Base-by-base conservation (phyloP, 805 yeast species). In the Clavispora santaluciae region DNA sequence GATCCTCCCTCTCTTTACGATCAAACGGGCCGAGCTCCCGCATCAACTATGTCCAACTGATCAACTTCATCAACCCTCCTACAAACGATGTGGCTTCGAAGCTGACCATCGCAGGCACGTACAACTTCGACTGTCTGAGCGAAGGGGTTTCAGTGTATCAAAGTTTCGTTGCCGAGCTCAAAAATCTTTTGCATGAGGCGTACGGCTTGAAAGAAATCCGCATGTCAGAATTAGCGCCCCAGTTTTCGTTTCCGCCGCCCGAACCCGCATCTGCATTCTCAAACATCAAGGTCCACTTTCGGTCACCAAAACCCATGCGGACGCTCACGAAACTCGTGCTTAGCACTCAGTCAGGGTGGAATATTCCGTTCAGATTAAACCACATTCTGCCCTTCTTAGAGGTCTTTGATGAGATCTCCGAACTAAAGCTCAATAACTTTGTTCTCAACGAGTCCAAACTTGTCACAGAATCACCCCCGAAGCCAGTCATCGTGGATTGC, bases 271-370 rank as follows among this genome's bases (percentile, higher is more conserved):
- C 35, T 11, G 5, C n/a, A 5, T 25, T 25, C 3, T 40, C 40
- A 25, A 33, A 40, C 31, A 31, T 47, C 28, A 42, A 39, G 33
- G 33, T 43, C 3, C 46, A 45, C n/a, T 64, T 37, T 49, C 39
- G 36, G 55, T 30, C 44, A 16, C 41, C 39, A 6, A 44, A 40
- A 26, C 50, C 51, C 12, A 34, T 35, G 7, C 54, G 70, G 38
- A 42, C 55, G 3, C 48, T 73, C 5, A 44, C 60, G 2, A 60
- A 48, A n/a, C 51, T 75, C n/a, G 53, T 54, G 4, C 49, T 75
- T 2, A 59, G 67, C 4, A 66, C 77, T 0, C 75, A 74, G 44
- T 42, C 66, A 0, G 78, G 78, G 2, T 73, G 79, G 79, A 70
- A 72, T 24, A 72, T 79, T 12, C 78, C 81, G 3, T 57, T 78